Conservation (phyloP, 257 asterid genomes). For the Solanum gracilifrons region DNA sequence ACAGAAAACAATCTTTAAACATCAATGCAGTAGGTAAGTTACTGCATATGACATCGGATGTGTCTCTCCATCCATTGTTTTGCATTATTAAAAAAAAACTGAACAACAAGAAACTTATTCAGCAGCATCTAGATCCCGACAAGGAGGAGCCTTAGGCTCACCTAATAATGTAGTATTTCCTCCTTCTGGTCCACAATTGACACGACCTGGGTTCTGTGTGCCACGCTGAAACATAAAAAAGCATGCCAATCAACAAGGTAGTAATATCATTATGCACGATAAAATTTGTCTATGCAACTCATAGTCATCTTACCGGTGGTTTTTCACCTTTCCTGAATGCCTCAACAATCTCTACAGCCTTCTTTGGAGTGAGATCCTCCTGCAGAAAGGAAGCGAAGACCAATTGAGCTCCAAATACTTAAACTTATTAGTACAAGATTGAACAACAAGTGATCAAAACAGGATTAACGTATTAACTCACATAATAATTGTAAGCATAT, state of each 20-base stretch:
- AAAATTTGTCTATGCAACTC: not conserved
- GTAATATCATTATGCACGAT: not conserved
- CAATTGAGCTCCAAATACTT: not conserved
- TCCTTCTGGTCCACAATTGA: slow-evolving; percentile 85
- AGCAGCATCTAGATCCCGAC: slow-evolving; percentile 95
- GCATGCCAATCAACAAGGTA: not conserved
- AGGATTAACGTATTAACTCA: slow-evolving; percentile 19
- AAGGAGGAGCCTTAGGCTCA: slow-evolving; percentile 89
- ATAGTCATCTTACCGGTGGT: slow-evolving; percentile 59
- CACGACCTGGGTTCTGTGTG: slow-evolving; percentile 76
- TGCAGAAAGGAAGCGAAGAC: slow-evolving; percentile 13
- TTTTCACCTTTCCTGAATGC: slow-evolving; percentile 87
- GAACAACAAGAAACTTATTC: slow-evolving; percentile 14
- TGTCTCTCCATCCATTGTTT: slow-evolving; percentile 21
- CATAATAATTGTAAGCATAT: slow-evolving; percentile 74
- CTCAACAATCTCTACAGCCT: slow-evolving; percentile 88
- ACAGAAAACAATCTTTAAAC: not conserved
- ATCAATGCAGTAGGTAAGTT: not conserved
- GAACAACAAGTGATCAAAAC: not conserved
- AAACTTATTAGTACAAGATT: not conserved
- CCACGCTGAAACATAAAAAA: slow-evolving; percentile 54
- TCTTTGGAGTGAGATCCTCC: slow-evolving; percentile 86
- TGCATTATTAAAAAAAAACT: slow-evolving; percentile 29
- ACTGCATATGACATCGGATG: slow-evolving; percentile 30
- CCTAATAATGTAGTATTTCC: slow-evolving; percentile 72